Evolutionary conservation across 225 moss, liverwort and hornwort species (phyloP), one percentile per base, ranked within the genome.

Genomic region (Polytrichum formosum): DNA sequence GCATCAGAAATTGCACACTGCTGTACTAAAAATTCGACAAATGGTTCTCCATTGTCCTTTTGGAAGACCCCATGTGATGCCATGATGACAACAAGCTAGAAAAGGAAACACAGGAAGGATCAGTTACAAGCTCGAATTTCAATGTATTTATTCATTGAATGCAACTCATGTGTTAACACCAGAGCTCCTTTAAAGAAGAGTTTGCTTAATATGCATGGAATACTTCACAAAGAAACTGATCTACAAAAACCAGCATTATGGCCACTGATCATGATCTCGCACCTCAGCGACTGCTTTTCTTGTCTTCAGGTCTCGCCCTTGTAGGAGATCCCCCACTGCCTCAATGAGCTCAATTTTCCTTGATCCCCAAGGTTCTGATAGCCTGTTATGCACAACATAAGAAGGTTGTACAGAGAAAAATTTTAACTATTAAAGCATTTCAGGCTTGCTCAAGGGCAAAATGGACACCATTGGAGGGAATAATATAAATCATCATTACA

Each of bases 271-370:
- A n/a, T n/a, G 2, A 20, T 60, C 7, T 60, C 3, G 4, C 59
- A 98, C 98, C 98, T 98, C 98, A 74, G 90, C 91, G 28, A 94
- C 72, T 65, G 90, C 88, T 80, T 98, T 98, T 73, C 91, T 82
- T 37, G 91, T 91, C 73, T 91, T 94, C 23, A 92, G 82, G 74
- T 92, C 92, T 0, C 85, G 63, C 71, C 90, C 94, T 56, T 89
- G 88, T 73, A 94, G 83, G 26, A 91, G 87, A 70, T 87, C 75
- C 28, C 84, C 88, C 60, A 94, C 87, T 70, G 90, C 86, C 79
- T 98, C 94, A 66, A 87, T 84, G 53, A 98, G 85, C 46, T 88
- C 87, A 79, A 74, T 72, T 67, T 87, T 94, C 75, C 76, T 85
- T 55, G 72, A 67, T 61, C 66, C 76, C 97, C 97, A 98, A 73